phyloP scores from a whole-genome alignment of 2,329 filamentous ascomycete genomes.

The Gyromitra esculenta region DNA sequence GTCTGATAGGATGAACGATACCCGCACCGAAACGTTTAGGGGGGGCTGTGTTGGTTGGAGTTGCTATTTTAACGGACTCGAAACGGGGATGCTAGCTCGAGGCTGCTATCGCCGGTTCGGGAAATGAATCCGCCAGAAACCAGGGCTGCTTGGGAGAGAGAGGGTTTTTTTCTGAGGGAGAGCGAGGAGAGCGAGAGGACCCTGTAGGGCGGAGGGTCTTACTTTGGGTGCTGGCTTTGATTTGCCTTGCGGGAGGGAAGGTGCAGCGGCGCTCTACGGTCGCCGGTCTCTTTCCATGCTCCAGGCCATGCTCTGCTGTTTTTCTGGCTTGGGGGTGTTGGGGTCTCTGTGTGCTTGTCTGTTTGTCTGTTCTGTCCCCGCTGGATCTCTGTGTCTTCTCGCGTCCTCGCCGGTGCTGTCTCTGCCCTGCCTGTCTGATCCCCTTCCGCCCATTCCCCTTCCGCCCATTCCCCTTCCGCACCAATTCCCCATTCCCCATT shows the following conservation, averaged over 20 bases:
- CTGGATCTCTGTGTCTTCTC: background rate
- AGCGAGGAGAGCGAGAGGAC: background rate
- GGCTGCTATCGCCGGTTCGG: constrained; percentile 4
- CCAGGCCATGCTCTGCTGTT: background rate
- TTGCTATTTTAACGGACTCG: constrained; percentile 28
- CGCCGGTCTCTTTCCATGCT: background rate
- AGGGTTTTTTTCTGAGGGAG: too few species aligned
- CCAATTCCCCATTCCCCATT: too few species aligned
- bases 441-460: background rate
- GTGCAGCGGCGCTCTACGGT: too few species aligned
- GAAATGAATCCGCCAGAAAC: constrained; percentile 23
- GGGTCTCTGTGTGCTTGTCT: background rate
- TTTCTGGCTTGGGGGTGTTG: background rate
- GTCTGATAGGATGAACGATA: background rate
- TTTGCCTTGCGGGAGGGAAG: background rate
- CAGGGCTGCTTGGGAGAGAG: background rate
- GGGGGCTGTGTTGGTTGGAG: constrained; percentile 25
- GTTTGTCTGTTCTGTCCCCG: constrained; percentile 1
- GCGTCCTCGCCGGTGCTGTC: background rate
- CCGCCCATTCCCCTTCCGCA: too few species aligned
- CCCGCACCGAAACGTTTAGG: constrained; percentile 22
- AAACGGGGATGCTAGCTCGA: background rate
- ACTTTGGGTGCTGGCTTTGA: background rate
- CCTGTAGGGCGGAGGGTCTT: background rate
- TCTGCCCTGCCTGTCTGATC: background rate